Conservation (phyloP, 345 rosid genomes). For the Psidium guajava region DNA sequence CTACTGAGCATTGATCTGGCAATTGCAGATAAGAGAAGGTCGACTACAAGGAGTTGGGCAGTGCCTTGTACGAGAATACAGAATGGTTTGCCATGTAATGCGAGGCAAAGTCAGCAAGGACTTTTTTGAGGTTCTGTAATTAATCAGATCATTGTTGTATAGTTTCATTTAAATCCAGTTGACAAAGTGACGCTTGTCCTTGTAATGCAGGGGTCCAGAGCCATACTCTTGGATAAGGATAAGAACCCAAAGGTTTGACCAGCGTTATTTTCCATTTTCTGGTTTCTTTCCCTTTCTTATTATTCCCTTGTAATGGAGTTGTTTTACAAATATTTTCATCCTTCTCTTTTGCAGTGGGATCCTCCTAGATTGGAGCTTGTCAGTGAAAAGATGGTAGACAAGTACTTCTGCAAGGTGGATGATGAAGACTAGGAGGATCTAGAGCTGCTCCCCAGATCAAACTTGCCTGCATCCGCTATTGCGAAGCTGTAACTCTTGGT, state of each 20-base stretch:
- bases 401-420: slow-evolving; percentile 47
- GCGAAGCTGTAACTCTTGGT: slow-evolving; percentile 43
- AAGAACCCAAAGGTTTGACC: slow-evolving; percentile 61
- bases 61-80: slow-evolving; percentile 71
- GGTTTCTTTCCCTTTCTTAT: neutral
- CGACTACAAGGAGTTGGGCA: slow-evolving; percentile 75
- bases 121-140: slow-evolving; percentile 58
- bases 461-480: slow-evolving; percentile 38
- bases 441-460: slow-evolving; percentile 41
- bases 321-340: neutral
- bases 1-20: neutral
- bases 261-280: neutral
- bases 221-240: slow-evolving; percentile 75
- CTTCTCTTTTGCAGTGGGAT: slow-evolving; percentile 50
- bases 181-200: neutral
- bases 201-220: slow-evolving; percentile 78
- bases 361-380: slow-evolving; percentile 55
- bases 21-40: slow-evolving; percentile 75
- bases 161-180: neutral
- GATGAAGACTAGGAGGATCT: slow-evolving; percentile 55
- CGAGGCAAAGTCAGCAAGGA: slow-evolving; percentile 82
- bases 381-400: slow-evolving; percentile 38
- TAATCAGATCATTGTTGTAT: neutral
- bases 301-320: neutral
- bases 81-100: slow-evolving; percentile 81